A percentile compares a stretch with the other conserved stretches of the same genome.
phyloP scores from a whole-genome alignment of 106 monocot genomes.

The Cymbidium sinense region DNA sequence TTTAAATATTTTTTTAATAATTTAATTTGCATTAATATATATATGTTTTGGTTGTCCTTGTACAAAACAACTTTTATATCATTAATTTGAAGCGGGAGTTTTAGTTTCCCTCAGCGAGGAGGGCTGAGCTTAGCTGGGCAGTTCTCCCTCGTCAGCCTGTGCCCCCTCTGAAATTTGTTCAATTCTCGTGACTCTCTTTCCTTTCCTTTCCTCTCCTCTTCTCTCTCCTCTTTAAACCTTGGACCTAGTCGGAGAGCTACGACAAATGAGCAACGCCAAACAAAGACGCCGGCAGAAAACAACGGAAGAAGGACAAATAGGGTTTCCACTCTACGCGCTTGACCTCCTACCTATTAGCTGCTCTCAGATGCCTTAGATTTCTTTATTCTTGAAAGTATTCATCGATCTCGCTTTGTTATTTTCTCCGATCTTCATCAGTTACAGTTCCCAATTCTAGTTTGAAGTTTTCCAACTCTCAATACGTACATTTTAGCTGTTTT shows the following conservation, averaged over 20 bases:
- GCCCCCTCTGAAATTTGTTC: background rate
- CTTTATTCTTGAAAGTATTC: background rate
- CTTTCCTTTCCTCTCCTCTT: background rate
- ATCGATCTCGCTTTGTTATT: background rate
- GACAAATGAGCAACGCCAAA: background rate
- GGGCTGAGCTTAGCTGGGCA: background rate
- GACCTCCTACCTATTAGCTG: background rate
- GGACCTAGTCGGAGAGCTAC: background rate
- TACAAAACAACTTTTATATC: no score
- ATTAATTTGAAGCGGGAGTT: background rate
- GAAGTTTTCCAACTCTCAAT: background rate
- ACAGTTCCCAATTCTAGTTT: background rate
- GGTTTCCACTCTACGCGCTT: background rate
- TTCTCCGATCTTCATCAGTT: background rate
- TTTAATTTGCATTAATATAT: no score
- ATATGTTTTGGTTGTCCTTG: no score
- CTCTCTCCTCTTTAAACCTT: background rate
- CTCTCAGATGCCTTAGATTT: background rate
- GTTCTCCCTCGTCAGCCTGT: background rate
- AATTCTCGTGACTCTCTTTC: background rate
- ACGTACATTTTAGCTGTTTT: background rate
- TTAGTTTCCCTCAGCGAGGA: background rate
- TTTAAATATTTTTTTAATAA: no score
- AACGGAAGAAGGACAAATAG: background rate
- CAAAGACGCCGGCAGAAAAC: background rate